Evolutionary conservation across 164 flowering plant genomes (phyloP), one percentile per base, ranked within the genome.

Genomic region (Dillenia suffruticosa): DNA sequence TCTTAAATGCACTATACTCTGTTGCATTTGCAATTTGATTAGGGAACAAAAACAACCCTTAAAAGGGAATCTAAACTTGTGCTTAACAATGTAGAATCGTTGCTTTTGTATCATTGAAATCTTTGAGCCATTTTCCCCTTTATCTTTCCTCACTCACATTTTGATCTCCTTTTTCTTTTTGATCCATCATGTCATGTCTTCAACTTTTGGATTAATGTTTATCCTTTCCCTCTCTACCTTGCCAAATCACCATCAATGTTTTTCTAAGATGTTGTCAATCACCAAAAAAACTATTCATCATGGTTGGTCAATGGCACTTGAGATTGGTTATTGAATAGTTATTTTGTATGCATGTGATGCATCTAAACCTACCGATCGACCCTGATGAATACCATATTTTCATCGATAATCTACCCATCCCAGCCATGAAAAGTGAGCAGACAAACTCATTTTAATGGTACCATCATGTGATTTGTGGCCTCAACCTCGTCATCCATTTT

Each of bases 381-480:
- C 40, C 40, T 4, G 40, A 4, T 32, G 40, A 66, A 49, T 22
- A 59, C 64, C 68, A 32, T 51, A 69, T 57, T 68, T 19, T 59
- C 60, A 63, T 73, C 70, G 50, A 44, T 47, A 62, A 16, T 58
- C 13, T 66, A 65, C 74, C 74, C 70, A 80, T 76, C 66, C 68
- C 8, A 17, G 24, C 73, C 68, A 62, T 50, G 64, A 68, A 76
- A 77, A 68, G 82, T 68, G 72, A 71, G 70, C 80, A 77, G 81
- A 84, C 85, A 72, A 58, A 66, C 74, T 73, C 72, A 74, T 72
- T 75, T 62, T 65, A 46, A 62, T 55, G 63, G 63, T 11, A 47
- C 9, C 51, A 49, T 51, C 74, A 76, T 69, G 79, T 74, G 82
- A 69, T 76, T 70, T 74, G 69, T 63, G 74, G 67, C 59, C 80